Percentiles rank a stretch among this genome's conserved stretches.
Evolutionary conservation across 2,329 filamentous ascomycete species (phyloP).

Genomic region (Aschersonia sp.): DNA sequence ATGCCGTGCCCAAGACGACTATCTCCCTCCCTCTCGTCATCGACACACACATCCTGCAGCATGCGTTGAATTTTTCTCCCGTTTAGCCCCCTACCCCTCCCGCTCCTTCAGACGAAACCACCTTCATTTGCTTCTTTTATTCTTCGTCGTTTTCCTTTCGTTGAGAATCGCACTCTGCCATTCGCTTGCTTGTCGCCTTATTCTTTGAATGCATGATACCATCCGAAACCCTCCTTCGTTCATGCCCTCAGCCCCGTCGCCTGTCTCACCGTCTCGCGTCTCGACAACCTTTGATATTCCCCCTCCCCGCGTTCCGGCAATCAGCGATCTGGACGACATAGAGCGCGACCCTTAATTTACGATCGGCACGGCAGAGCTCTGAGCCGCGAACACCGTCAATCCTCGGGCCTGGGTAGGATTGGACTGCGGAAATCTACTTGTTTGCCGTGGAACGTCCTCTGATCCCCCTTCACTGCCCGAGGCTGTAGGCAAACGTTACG

Average conservation of each 20-base stretch:
- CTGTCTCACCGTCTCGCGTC: neutral
- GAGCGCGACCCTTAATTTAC: neutral
- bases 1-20: neutral
- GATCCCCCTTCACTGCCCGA: too few relatives aligned
- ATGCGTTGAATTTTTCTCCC: constrained; percentile 1
- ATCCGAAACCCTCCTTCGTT: neutral
- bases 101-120: constrained; percentile 1
- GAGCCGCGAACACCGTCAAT: neutral
- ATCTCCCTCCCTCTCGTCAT: constrained; percentile 3
- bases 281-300: neutral
- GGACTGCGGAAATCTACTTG: too few relatives aligned
- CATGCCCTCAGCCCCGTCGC: neutral
- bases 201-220: neutral
- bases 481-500: too few relatives aligned
- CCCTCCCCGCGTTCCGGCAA: neutral
- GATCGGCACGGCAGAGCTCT: neutral
- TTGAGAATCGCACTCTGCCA: neutral
- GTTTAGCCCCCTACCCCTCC: neutral
- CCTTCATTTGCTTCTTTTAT: neutral
- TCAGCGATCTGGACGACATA: neutral
- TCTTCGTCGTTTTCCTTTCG: neutral
- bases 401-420: too few relatives aligned
- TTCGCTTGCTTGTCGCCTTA: constrained; percentile 1
- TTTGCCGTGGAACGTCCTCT: too few relatives aligned
- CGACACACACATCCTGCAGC: constrained; percentile 1